phyloP scores from a whole-genome alignment of 495 filamentous ascomycete species.

The Clavariopsis aquatica region DNA sequence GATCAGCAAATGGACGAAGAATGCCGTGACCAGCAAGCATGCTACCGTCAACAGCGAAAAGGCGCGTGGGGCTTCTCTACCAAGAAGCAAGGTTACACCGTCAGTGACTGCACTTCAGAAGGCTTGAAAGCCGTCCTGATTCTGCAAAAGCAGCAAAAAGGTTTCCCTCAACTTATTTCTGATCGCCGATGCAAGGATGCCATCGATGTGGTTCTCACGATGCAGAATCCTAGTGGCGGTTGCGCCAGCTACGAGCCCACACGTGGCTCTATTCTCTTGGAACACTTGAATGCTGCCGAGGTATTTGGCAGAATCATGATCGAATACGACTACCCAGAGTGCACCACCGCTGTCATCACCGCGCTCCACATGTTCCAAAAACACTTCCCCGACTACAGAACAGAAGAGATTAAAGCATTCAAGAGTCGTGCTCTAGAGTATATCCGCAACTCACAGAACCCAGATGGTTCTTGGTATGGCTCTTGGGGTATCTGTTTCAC shows the following conservation, averaged over 20 bases:
- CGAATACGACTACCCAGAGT: conserved; percentile 96
- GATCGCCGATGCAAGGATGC: conserved; percentile 78
- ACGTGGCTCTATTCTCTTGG: conserved; percentile 73
- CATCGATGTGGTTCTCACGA: conserved; percentile 84
- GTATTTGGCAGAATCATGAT: conserved; percentile 98
- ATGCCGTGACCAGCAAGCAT: conserved; percentile 71
- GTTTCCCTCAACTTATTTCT: conserved; percentile 73
- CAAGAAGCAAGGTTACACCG: conserved; percentile 87
- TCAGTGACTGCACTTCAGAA: conserved; percentile 92
- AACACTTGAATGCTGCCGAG: conserved; percentile 90
- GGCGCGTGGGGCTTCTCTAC: conserved; percentile 96
- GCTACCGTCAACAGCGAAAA: conserved; percentile 89
- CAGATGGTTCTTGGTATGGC: conserved; percentile 92
- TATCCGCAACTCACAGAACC: conserved; percentile 76
- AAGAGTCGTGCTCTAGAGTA: conserved; percentile 71
- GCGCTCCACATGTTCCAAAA: conserved; percentile 79
- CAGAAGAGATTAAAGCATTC: conserved; percentile 70
- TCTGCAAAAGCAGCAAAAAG: conserved; percentile 68
- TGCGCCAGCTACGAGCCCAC: conserved; percentile 88
- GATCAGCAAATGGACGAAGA: conserved; percentile 89
- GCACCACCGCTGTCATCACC: conserved; percentile 93
- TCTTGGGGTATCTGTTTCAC: conserved; percentile 98
- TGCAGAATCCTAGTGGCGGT: conserved; percentile 87
- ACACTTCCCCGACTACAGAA: conserved; percentile 76
- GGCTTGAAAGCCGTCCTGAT: conserved; percentile 83